Base-by-base conservation (phyloP, 1,284 basidiomycete species). In the Tranzscheliella williamsii region DNA sequence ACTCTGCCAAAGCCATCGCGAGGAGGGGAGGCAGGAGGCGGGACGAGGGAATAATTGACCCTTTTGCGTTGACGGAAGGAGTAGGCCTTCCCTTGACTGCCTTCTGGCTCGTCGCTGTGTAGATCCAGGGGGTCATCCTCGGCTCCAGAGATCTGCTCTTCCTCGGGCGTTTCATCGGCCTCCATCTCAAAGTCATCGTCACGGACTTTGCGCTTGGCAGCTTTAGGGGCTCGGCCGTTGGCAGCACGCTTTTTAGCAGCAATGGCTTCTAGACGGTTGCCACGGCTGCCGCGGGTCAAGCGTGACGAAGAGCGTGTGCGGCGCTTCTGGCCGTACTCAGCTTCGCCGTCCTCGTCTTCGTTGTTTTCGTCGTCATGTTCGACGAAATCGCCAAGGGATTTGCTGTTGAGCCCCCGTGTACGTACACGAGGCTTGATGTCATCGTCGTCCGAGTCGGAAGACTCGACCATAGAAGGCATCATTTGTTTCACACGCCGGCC, bases 21-120 rank as follows among this genome's bases (percentile, higher is more conserved):
- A 24, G 48, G 46, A 12, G 70, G 70, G 24, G 56, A 54, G 1
- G 65, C 33, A 22, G 70, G 72, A 12, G 73, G 68, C n/a, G 72
- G 47, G 2, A 69, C 54, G 23, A 75, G 52, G 31, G 69, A 64
- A 39, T 76, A 76, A 50, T 76, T 73, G 56, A 76, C 62, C 47
- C 72, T 71, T 36, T 76, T 76, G 40, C 73, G 68, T 37, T 65
- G 52, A 23, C 73, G 70, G n/a, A 75, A 60, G 15, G 55, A 63
- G 60, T 76, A 73, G 5, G 67, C 53, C 35, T 61, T 60, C 46
- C 51, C 60, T 38, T 65, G 57, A 17, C 61, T 57, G 32, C 60
- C 48, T 24, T 68, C 52, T n/a, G 57, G 56, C 32, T 61, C 57
- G 33, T 63, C 68, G 40, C 51, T 54, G 35, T 73, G 69, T 21